Conservation (phyloP, 768 basidiomycete genomes). For the Termitomyces bulborhizus region DNA sequence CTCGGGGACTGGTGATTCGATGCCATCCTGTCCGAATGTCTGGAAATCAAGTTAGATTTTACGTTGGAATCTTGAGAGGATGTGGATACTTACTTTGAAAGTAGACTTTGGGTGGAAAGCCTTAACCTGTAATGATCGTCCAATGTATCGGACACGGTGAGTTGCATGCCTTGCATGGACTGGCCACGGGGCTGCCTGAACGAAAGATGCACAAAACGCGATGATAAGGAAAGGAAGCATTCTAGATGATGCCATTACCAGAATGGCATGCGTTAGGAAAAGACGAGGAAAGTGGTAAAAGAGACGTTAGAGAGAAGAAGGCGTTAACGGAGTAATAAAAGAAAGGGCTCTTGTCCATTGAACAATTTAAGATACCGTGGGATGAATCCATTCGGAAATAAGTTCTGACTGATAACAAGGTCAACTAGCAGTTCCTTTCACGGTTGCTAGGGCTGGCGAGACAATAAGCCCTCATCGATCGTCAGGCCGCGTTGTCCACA, state of each 20-base stretch:
- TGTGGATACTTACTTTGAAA: conserved; percentile 15
- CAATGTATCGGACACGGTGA: conserved; percentile 22
- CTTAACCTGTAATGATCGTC: conserved; percentile 18
- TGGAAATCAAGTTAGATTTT: neutral
- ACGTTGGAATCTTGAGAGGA: neutral
- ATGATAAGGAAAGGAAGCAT: conserved; percentile 22
- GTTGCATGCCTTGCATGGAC: conserved; percentile 22
- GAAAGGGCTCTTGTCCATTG: neutral
- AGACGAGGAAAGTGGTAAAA: conserved; percentile 8
- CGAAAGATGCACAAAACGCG: conserved; percentile 16
- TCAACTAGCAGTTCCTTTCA: conserved; percentile 1
- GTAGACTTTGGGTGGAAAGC: conserved; percentile 20
- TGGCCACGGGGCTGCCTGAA: conserved; percentile 27
- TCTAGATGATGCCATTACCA: conserved; percentile 23
- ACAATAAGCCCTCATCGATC: neutral
- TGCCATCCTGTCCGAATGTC: conserved; percentile 21
- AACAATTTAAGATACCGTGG: neutral
- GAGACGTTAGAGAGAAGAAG: conserved; percentile 1
- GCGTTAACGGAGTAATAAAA: neutral
- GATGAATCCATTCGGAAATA: neutral
- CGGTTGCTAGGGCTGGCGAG: neutral
- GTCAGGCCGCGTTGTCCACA: neutral
- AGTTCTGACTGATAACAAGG: neutral
- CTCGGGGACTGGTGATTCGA: conserved; percentile 17
- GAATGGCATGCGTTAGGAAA: conserved; percentile 12